Evolutionary conservation across 1,139 yeast species (phyloP), one percentile per base, ranked within the genome.

Genomic region (Suhomyces yuchorum): DNA sequence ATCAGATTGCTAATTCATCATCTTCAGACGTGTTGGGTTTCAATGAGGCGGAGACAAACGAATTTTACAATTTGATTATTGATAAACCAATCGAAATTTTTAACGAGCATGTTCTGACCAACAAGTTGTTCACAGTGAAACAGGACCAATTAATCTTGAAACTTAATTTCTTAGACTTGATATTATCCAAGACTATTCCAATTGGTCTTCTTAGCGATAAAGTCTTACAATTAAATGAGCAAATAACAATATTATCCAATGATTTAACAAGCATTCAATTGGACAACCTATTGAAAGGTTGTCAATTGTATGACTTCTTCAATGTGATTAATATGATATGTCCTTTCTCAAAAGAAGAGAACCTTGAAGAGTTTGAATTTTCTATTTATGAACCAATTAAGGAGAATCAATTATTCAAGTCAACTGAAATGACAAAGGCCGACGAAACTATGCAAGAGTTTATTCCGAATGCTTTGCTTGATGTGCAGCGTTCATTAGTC

Each of bases 261-360:
- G 66, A 71, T 22, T 55, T 81, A 46, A 65, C 71, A 15, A 70
- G 71, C 30, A 56, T 75, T 19, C 83, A 81, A 55, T 71, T 71
- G 23, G 70, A 68, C 19, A 54, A 63, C 1, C 61, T 85, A 14
- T 66, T 86, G 37, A 66, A 68, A 15, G 77, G 74, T 28, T 77
- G 87, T 32, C 77, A 79, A 0, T 63, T 86, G 33, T 70, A 68
- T 22, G 81, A 85, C 47, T 81, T 79, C 54, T 82, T 74, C 60
- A 86, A 85, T 57, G 66, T 86, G 42, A 70, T 84, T 45, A 83
- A 84, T 56, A 83, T 86, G 87, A 84, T 86, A n/a, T 82, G 81
- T 61, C 86, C 87, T 14, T 66, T 84, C 19, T 78, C 81, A 48
- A 83, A 78, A 40, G 45, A 46, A 8, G 50, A 44, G 19, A 79